Base-by-base conservation (phyloP, 208 protist genomes). In the Wallacemonas collosoma region DNA sequence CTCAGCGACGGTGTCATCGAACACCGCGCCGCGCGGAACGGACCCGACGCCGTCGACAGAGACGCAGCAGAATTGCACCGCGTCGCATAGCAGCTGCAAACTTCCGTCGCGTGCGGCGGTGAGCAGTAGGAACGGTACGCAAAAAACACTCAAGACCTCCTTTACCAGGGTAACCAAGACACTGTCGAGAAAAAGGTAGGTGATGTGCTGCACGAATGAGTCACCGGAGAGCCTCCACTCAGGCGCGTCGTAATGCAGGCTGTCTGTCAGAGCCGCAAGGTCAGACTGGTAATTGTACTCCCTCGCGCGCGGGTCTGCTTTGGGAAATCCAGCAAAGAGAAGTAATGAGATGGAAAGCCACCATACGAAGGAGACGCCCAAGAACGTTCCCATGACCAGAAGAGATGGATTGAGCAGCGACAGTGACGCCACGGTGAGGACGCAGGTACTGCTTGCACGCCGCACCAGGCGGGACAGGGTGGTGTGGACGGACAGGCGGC, bases 401-500 rank as follows among this genome's bases (percentile, higher is more conserved):
- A 95, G 76, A 44, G 82, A 74, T 8, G 88, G 77, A 68, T 95
- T 94, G n/a, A 93, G 43, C 51, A 92, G 84, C n/a, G 91, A 84
- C 6, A 94, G 64, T 5, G 72, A 41, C 15, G 86, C 71, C 57
- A 71, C 79, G 6, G 88, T 80, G 11, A 87, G 68, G 39, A 95
- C 79, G 61, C 80, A 82, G 5, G 80, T 87, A 58, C 82, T 88
- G 55, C 80, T 77, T 38, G 75, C 70, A 7, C 91, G 86, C 62
- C 87, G 81, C 68, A 91, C 66, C 50, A 95, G 73, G 7, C 81
- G 72, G 8, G 68, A 77, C 48, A 75, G 26, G 80, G 68, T 86
- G 45, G 82, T 87, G 39, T 79, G 84, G 11, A 87, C 82, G 26
- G 76, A 63, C 26, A 94, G 72, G 1, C 76, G 68, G 3, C 63